These are phyloP conservation scores for Termitomyces sp. DNA, from an alignment of 768 basidiomycete species.

Conservation along the genomic window DNA sequence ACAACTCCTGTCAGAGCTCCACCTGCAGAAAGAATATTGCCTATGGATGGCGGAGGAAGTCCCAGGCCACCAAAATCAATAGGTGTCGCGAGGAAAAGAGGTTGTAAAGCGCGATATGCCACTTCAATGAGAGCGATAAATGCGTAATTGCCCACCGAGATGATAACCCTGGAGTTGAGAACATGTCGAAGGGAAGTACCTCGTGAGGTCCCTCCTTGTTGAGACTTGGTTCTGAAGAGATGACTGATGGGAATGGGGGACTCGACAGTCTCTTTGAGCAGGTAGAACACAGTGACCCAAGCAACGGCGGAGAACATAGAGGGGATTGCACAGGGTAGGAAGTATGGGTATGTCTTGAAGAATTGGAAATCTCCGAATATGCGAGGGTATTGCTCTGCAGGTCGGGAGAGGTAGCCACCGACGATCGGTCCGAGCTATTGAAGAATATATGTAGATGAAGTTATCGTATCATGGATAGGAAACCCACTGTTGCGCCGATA, in stretches of 20 bases:
- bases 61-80: constrained; percentile 60
- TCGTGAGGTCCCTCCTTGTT: constrained; percentile 1
- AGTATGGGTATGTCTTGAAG: constrained; percentile 49
- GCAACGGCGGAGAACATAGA: constrained; percentile 49
- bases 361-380: constrained; percentile 39
- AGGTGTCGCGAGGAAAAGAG: constrained; percentile 66
- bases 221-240: constrained; percentile 1
- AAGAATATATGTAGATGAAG: background rate
- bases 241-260: constrained; percentile 10
- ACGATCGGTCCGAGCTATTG: constrained; percentile 39
- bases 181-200: constrained; percentile 39
- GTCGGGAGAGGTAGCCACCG: constrained; percentile 47
- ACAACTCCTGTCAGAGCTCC: constrained; percentile 43
- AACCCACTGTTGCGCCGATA: background rate
- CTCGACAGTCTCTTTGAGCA: constrained; percentile 42
- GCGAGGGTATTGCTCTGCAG: constrained; percentile 43
- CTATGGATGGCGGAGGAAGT: constrained; percentile 55
- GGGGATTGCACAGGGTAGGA: constrained; percentile 54
- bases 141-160: constrained; percentile 55
- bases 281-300: constrained; percentile 42
- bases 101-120: constrained; percentile 54
- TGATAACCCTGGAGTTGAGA: constrained; percentile 44
- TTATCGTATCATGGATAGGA: background rate
- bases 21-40: constrained; percentile 52
- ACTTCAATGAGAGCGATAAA: constrained; percentile 57